These are phyloP conservation scores for Lactarius trivialis DNA, from an alignment of 768 basidiomycete species.

Conservation along the genomic window DNA sequence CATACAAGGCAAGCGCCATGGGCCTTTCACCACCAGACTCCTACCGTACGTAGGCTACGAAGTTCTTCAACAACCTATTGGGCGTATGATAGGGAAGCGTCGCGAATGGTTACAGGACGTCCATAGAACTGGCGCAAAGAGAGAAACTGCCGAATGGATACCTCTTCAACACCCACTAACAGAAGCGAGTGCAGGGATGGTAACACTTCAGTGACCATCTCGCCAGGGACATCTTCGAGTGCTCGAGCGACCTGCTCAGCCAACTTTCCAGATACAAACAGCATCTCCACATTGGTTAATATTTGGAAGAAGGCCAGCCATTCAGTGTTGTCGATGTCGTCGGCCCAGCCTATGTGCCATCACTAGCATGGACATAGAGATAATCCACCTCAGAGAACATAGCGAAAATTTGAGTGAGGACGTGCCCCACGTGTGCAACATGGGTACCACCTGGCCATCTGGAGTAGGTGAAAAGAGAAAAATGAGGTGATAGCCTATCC, in stretches of 20 bases:
- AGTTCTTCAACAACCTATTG: not conserved
- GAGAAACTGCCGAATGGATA: not conserved
- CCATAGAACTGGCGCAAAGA: not conserved
- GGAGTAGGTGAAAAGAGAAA: not conserved
- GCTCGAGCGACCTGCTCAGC: not conserved
- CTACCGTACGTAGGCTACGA: not conserved
- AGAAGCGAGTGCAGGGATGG: not conserved
- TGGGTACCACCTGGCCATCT: not conserved
- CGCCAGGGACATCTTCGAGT: not conserved
- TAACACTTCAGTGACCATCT: not conserved
- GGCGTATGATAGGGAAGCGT: too few relatives aligned
- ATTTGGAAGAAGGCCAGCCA: not conserved
- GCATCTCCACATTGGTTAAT: not conserved
- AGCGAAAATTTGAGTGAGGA: not conserved
- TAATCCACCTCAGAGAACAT: not conserved
- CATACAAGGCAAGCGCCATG: not conserved
- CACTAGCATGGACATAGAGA: not conserved
- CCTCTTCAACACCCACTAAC: too few relatives aligned
- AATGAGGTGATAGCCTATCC: too few relatives aligned
- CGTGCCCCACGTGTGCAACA: not conserved
- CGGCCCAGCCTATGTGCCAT: too few relatives aligned
- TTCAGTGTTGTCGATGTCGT: not conserved
- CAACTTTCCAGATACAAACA: too few relatives aligned
- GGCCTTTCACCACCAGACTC: too few relatives aligned
- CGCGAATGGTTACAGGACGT: not conserved